These are phyloP conservation scores for Diaporthe capsici DNA, from an alignment of 2,329 filamentous ascomycete species.

Conservation along the genomic window DNA sequence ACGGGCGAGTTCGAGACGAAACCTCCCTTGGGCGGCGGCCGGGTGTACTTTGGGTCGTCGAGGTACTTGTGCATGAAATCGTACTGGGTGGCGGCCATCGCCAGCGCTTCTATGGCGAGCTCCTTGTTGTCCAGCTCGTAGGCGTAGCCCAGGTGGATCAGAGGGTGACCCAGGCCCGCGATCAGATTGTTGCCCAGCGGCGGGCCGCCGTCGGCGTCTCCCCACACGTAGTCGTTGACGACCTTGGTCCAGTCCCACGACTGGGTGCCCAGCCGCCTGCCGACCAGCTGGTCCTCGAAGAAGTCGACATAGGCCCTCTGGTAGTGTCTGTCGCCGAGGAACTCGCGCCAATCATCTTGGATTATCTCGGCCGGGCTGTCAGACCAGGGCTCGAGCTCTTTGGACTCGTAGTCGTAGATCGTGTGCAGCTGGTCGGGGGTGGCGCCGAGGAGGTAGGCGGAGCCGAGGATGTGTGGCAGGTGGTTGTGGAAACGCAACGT, in stretches of 20 bases:
- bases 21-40: conserved; percentile 61
- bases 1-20: conserved; percentile 74
- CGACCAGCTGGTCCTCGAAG: conserved; percentile 91
- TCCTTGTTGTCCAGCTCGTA: conserved; percentile 90
- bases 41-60: conserved; percentile 81
- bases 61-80: conserved; percentile 75
- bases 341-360: conserved; percentile 88
- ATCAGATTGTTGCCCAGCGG: conserved; percentile 87
- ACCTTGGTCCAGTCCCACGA: conserved; percentile 89
- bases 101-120: conserved; percentile 89
- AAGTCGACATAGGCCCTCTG: conserved; percentile 95
- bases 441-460: conserved; percentile 88
- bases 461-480: conserved; percentile 83
- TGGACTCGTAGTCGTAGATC: conserved; percentile 84
- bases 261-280: conserved; percentile 54
- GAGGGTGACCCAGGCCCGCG: conserved; percentile 84
- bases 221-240: conserved; percentile 81
- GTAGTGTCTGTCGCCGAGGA: conserved; percentile 82
- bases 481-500: conserved; percentile 85
- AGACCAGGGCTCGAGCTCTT: conserved; percentile 82
- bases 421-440: conserved; percentile 79
- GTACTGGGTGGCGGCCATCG: conserved; percentile 73
- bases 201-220: conserved; percentile 67
- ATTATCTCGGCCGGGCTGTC: conserved; percentile 89
- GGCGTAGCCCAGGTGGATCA: conserved; percentile 97